These are phyloP conservation scores for bread wheat (Triticum aestivum) DNA, from an alignment of 176 grass and related monocot genomes.

Conservation along the genomic window DNA sequence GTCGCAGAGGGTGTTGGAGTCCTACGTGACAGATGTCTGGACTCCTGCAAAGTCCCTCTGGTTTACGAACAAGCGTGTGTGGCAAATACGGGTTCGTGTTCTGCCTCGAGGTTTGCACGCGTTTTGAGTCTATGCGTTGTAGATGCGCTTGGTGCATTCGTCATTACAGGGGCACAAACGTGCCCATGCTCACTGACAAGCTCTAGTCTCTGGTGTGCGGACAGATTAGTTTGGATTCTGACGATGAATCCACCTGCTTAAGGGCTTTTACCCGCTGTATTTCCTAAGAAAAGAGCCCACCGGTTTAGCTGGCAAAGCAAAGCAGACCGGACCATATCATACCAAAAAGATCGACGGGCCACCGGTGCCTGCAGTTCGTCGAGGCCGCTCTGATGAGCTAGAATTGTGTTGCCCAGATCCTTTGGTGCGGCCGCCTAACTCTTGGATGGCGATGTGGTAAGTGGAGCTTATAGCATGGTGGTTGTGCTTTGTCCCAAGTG, in stretches of 20 bases:
- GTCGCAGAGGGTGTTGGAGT: no score
- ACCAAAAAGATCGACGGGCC: not conserved
- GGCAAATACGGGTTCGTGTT: no score
- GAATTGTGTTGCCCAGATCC: not conserved
- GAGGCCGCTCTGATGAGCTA: not conserved
- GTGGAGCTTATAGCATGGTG: not conserved
- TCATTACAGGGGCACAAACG: not conserved
- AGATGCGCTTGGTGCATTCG: not conserved
- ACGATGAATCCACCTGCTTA: not conserved
- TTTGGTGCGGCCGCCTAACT: slow-evolving; percentile 6
- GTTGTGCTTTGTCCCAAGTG: not conserved
- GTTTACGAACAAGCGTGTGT: no score
- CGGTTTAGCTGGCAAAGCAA: not conserved
- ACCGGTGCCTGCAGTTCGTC: not conserved
- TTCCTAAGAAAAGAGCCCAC: not conserved
- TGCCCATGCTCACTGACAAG: not conserved
- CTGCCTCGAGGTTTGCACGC: no score
- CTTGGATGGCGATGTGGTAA: not conserved
- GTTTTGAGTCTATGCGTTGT: no score
- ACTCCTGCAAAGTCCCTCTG: no score
- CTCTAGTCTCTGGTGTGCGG: no score
- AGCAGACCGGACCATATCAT: not conserved
- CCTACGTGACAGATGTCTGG: no score
- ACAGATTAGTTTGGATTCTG: not conserved
- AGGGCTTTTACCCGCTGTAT: no score